Evolutionary conservation across 495 filamentous ascomycete genomes (phyloP).

Genomic region (Daldinia decipiens): DNA sequence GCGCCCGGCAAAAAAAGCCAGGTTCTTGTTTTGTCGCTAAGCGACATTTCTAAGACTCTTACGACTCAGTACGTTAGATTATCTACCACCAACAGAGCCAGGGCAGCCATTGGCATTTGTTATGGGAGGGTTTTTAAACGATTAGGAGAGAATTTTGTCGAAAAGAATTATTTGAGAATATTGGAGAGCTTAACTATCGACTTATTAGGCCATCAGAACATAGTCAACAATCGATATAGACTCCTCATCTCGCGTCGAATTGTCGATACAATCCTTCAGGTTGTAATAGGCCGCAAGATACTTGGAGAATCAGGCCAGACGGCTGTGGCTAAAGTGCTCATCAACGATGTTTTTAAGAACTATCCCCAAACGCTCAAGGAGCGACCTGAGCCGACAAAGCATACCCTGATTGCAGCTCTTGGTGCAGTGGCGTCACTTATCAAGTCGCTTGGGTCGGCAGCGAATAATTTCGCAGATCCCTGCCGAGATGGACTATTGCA

Average conservation of each 20-base stretch:
- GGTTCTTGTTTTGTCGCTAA: slow-evolving; percentile 76
- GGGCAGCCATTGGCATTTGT: slow-evolving; percentile 87
- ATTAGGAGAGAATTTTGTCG: slow-evolving; percentile 78
- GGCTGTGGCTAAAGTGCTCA: slow-evolving; percentile 79
- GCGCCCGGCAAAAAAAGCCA: slow-evolving; percentile 73
- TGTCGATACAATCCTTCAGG: slow-evolving; percentile 82
- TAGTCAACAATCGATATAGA: slow-evolving; percentile 87
- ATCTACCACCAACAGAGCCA: slow-evolving; percentile 80
- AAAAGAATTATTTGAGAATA: slow-evolving; percentile 81
- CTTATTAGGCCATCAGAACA: slow-evolving; percentile 76
- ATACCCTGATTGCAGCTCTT: slow-evolving; percentile 80
- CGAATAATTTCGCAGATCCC: slow-evolving; percentile 76
- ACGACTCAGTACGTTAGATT: slow-evolving; percentile 83
- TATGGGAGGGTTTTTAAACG: slow-evolving; percentile 82
- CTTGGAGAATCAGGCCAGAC: slow-evolving; percentile 89
- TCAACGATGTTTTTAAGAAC: slow-evolving; percentile 92
- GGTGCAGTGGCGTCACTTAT: slow-evolving; percentile 84
- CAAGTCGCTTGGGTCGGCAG: slow-evolving; percentile 80
- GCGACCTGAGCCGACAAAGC: slow-evolving; percentile 87
- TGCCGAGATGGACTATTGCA: slow-evolving; percentile 90
- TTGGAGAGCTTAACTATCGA: slow-evolving; percentile 83
- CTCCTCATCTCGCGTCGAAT: slow-evolving; percentile 86
- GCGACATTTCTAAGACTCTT: slow-evolving; percentile 82
- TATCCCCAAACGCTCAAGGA: slow-evolving; percentile 95
- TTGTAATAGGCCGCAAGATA: slow-evolving; percentile 81